Percentiles rank a stretch among this genome's conserved stretches.
phyloP scores from a whole-genome alignment of 1,284 basidiomycete species.

The Irpex sp. region DNA sequence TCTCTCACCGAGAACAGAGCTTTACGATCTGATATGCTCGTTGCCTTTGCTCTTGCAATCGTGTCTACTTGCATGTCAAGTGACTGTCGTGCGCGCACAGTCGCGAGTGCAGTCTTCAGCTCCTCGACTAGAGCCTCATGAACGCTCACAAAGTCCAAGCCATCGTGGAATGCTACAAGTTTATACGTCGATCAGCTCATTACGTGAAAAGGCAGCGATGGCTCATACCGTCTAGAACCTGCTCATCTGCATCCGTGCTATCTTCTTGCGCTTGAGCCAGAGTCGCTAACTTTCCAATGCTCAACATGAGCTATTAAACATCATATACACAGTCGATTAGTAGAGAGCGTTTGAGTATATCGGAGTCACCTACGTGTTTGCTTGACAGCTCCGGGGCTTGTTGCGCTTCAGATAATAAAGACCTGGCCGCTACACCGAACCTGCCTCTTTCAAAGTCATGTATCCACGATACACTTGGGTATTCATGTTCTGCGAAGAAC shows the following conservation, averaged over 20 bases:
- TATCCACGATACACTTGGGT: slow-evolving; percentile 82
- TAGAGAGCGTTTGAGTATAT: slow-evolving; percentile 6
- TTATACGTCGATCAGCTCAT: background rate
- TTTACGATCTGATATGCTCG: slow-evolving; percentile 37
- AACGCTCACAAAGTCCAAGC: slow-evolving; percentile 71
- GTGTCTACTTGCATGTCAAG: slow-evolving; percentile 65
- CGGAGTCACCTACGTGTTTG: slow-evolving; percentile 59
- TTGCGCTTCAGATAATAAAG: slow-evolving; percentile 62
- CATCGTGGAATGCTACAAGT: slow-evolving; percentile 63
- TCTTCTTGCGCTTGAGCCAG: slow-evolving; percentile 74
- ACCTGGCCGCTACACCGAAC: slow-evolving; percentile 62
- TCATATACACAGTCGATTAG: slow-evolving; percentile 9
- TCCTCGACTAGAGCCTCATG: slow-evolving; percentile 62
- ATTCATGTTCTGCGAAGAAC: slow-evolving; percentile 67
- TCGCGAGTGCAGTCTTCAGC: slow-evolving; percentile 46
- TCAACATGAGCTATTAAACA: slow-evolving; percentile 73
- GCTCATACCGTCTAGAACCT: slow-evolving; percentile 50
- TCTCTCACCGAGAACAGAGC: slow-evolving; percentile 41
- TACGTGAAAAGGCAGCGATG: background rate
- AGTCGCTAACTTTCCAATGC: slow-evolving; percentile 86
- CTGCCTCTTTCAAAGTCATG: slow-evolving; percentile 78
- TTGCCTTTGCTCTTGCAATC: slow-evolving; percentile 53
- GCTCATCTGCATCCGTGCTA: slow-evolving; percentile 39
- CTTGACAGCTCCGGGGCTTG: slow-evolving; percentile 57
- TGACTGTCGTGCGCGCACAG: slow-evolving; percentile 54